These are phyloP conservation scores for Leccinum pellstonianum DNA, from an alignment of 768 basidiomycete genomes.

Conservation along the genomic window DNA sequence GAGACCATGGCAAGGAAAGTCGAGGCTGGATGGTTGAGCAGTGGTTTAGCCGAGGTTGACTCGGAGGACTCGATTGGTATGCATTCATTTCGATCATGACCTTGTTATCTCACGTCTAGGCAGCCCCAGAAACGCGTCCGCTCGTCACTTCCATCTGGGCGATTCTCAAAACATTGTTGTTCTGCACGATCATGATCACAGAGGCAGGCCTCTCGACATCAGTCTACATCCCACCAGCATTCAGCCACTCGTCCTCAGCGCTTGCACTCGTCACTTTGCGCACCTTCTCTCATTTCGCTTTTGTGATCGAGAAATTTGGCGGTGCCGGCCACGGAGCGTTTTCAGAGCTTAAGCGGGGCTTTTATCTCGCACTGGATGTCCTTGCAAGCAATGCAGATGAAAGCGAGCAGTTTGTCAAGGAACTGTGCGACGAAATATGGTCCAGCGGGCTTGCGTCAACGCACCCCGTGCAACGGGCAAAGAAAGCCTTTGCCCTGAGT, in stretches of 20 bases:
- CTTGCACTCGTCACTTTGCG: slow-evolving; percentile 56
- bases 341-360: slow-evolving; percentile 67
- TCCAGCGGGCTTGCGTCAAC: slow-evolving; percentile 22
- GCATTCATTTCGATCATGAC: slow-evolving; percentile 28
- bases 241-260: slow-evolving; percentile 38
- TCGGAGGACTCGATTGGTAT: slow-evolving; percentile 30
- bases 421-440: slow-evolving; percentile 34
- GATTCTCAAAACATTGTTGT: slow-evolving; percentile 73
- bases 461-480: slow-evolving; percentile 33
- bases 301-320: slow-evolving; percentile 79
- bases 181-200: slow-evolving; percentile 66
- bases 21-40: slow-evolving; percentile 49
- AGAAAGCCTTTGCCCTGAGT: slow-evolving; percentile 64
- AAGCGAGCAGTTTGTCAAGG: slow-evolving; percentile 39
- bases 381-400: slow-evolving; percentile 44
- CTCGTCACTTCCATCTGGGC: slow-evolving; percentile 58
- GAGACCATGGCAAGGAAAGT: slow-evolving; percentile 41
- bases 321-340: slow-evolving; percentile 59
- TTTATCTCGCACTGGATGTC: slow-evolving; percentile 78
- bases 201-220: slow-evolving; percentile 58
- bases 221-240: slow-evolving; percentile 48
- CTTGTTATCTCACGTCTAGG: slow-evolving; percentile 8
- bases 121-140: slow-evolving; percentile 46
- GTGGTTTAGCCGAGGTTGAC: slow-evolving; percentile 30
- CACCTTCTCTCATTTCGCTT: slow-evolving; percentile 66